Evolutionary conservation across 805 yeast genomes (phyloP), one percentile per base, ranked within the genome.

Genomic region (Yarrowia alimentaria): DNA sequence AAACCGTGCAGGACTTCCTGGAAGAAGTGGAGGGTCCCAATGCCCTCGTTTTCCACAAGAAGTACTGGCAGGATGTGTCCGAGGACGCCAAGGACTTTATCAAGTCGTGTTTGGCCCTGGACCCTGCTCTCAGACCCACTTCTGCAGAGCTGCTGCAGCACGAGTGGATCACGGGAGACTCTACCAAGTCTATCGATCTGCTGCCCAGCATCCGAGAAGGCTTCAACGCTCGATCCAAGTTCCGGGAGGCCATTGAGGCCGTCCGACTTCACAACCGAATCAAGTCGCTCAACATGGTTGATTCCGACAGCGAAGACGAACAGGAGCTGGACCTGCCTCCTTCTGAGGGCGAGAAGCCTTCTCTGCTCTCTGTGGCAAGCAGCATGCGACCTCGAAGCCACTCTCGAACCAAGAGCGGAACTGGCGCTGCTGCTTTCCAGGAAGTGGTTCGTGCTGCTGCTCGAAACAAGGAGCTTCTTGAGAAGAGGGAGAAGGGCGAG

Each of bases 51-150:
- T 91, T 91, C 71, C 95, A 89, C 64, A 78, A 79, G 21, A 85
- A 81, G 55, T 88, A 89, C 70, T 93, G 98, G 98, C 74, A 74
- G 53, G 76, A 79, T 52, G 83, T 93, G 16, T 81, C 93, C 11
- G 74, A 74, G 34, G 89, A 81, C 40, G 98, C 98, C 6, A 81
- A 87, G 57, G 71, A 79, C 26, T 88, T 91, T 58, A 86, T 91
- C 51, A 68, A 80, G 53, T 73, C 77, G 59, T 82, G 89, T 51
- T 72, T 91, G 48, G 82, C 80, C 53, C 74, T 79, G 31, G 77
- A 85, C 59, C 90, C 90, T 5, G 70, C 68, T 2, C 68, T 75
- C 45, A 74, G 97, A 59, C 83, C 88, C 3, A 80, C 91, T 1
- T 84, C 88, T 0, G 60, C 68, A 2, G 76, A 83, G 56, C 67